phyloP scores from a whole-genome alignment of 345 rosid genomes.

The Populus tremula region DNA sequence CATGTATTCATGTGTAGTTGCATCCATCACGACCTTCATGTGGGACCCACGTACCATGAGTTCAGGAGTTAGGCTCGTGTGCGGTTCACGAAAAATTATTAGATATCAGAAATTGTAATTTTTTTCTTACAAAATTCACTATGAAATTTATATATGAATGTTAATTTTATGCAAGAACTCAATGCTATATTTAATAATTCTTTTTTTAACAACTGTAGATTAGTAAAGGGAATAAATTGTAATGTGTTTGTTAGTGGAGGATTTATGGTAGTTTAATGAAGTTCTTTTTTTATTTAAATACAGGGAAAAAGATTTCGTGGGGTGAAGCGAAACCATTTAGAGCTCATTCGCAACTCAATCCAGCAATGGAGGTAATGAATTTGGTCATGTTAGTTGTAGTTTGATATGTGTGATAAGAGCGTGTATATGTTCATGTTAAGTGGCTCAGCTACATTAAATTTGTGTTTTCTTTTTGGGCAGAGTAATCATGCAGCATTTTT shows the following conservation, averaged over 20 bases:
- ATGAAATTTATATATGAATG: no score
- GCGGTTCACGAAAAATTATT: no score
- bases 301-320: conserved; percentile 62
- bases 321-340: conserved; percentile 65
- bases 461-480: conserved; percentile 31
- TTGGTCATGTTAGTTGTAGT: background rate
- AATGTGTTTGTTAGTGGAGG: background rate
- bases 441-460: background rate
- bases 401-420: background rate
- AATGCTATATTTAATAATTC: background rate
- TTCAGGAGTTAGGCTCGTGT: no score
- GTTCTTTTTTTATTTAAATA: background rate
- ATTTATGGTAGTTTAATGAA: background rate
- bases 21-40: no score
- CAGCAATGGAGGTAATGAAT: conserved; percentile 60
- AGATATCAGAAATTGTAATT: no score
- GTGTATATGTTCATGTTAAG: background rate
- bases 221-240: background rate
- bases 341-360: conserved; percentile 43
- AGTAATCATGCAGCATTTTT: conserved; percentile 51
- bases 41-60: background rate
- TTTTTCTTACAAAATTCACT: no score
- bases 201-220: background rate
- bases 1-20: no score
- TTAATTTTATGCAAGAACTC: no score